Evolutionary conservation across 1,284 basidiomycete genomes (phyloP), one percentile per base, ranked within the genome.

Genomic region (Violaceomyces palustris): DNA sequence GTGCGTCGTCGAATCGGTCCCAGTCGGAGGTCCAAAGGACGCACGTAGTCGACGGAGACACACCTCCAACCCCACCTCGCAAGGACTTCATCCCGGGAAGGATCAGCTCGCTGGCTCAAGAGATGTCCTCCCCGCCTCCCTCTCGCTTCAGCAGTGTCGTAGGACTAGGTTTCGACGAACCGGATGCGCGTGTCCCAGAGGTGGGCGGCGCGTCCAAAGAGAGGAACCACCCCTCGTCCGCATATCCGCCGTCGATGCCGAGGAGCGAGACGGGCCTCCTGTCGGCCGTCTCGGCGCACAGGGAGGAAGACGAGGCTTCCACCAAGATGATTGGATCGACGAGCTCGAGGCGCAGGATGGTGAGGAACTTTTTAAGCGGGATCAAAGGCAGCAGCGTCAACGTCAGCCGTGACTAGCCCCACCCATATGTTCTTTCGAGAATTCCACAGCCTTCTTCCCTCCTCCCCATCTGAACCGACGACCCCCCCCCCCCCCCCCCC

Each of bases 81-180:
- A 59, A 59, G 21, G 56, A 51, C 25, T 59, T 51, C 35, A 48
- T 58, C 40, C 12, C 42, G 11, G 15, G 30, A 5, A n/a, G n/a
- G n/a, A n/a, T n/a, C n/a, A n/a, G n/a, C n/a, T n/a, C n/a, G n/a
- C n/a, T n/a, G n/a, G n/a, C n/a, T n/a, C n/a, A n/a, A n/a, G n/a
- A n/a, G n/a, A n/a, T n/a, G n/a, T n/a, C n/a, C n/a, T n/a, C n/a
- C n/a, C n/a, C n/a, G n/a, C n/a, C n/a, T n/a, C n/a, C n/a, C n/a
- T 28, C 40, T 11, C 31, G n/a, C 27, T 10, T 28, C 27, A 10
- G n/a, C 27, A 9, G 27, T 10, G 9, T 9, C 9, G 27, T 9
- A 28, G 10, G 27, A 9, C n/a, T n/a, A 28, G 27, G 27, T 10
- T 28, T 28, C 19, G 10, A 18, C 17, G 11, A 18, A 23, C 11